phyloP scores from a whole-genome alignment of 2,329 filamentous ascomycete species.

The Botryotinia calthae region DNA sequence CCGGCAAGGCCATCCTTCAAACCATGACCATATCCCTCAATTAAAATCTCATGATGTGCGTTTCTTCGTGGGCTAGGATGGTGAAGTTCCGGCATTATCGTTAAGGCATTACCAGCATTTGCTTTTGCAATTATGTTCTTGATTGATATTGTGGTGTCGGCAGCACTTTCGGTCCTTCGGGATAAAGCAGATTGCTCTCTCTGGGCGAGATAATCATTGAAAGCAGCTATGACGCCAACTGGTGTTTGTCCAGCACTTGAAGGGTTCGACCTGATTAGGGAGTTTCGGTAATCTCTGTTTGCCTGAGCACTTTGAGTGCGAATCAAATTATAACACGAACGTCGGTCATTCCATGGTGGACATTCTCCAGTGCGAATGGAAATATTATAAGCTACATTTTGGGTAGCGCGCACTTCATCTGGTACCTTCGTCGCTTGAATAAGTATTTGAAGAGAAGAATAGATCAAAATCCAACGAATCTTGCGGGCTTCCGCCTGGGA shows the following conservation, averaged over 20 bases:
- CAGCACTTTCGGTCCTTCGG: slow-evolving; percentile 21
- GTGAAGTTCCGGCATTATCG: slow-evolving; percentile 31
- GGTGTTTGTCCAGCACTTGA: slow-evolving; percentile 7
- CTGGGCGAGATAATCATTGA: slow-evolving; percentile 50
- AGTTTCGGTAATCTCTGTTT: slow-evolving; percentile 23
- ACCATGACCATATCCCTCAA: slow-evolving; percentile 55
- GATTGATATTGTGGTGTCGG: slow-evolving; percentile 28
- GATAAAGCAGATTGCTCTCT: slow-evolving; percentile 27
- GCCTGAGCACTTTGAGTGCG: slow-evolving; percentile 29
- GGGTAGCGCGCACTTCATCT: slow-evolving; percentile 56
- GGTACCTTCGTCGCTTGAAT: slow-evolving; percentile 61
- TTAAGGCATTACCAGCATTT: slow-evolving; percentile 36
- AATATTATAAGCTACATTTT: slow-evolving; percentile 54
- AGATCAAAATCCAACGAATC: slow-evolving; percentile 75
- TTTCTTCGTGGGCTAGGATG: slow-evolving; percentile 33
- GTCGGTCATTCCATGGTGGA: slow-evolving; percentile 34
- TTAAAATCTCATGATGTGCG: slow-evolving; percentile 51
- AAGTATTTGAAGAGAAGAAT: slow-evolving; percentile 70
- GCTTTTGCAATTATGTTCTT: slow-evolving; percentile 35
- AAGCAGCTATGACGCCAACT: slow-evolving; percentile 49
- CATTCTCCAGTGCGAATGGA: slow-evolving; percentile 31
- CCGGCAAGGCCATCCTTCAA: not conserved
- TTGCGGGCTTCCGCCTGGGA: slow-evolving; percentile 68
- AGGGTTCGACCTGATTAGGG: not conserved
- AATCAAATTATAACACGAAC: slow-evolving; percentile 25